A percentile compares a stretch with the other conserved stretches of the same genome.
Evolutionary conservation across 768 basidiomycete species (phyloP).

Genomic region (Hypsizygus marmoreus): DNA sequence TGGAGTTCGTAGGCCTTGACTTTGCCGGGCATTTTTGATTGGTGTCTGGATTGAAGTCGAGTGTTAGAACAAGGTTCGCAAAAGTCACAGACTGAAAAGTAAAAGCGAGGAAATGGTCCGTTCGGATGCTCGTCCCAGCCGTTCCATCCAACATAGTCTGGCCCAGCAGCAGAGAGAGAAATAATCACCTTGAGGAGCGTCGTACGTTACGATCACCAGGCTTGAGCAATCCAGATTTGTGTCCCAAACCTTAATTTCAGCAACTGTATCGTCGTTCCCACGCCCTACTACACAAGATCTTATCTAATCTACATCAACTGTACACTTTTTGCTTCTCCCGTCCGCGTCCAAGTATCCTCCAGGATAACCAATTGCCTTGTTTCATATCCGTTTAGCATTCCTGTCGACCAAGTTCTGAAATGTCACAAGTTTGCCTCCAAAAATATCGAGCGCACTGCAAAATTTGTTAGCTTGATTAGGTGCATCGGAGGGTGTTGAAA

Average conservation of each 20-base stretch:
- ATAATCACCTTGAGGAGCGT: constrained; percentile 48
- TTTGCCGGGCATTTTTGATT: constrained; percentile 82
- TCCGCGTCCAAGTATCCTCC: too few relatives aligned
- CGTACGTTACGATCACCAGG: constrained; percentile 38
- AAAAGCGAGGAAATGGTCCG: too few relatives aligned
- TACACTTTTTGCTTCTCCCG: too few relatives aligned
- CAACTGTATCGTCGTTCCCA: constrained; percentile 46
- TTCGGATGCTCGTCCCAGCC: too few relatives aligned
- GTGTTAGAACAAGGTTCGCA: neutral
- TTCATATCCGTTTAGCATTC: too few relatives aligned
- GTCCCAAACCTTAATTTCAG: constrained; percentile 46
- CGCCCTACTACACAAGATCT: constrained; percentile 32
- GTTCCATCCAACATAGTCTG: neutral
- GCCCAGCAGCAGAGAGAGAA: constrained; percentile 11
- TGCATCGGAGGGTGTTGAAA: neutral
- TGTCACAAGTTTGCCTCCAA: constrained; percentile 64
- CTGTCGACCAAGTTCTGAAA: constrained; percentile 39
- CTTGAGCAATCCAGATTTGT: constrained; percentile 28
- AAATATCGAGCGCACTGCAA: constrained; percentile 62
- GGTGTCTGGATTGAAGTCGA: constrained; percentile 20
- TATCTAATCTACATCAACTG: constrained; percentile 51
- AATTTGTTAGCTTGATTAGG: neutral
- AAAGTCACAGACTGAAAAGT: too few relatives aligned
- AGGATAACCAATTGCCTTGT: too few relatives aligned
- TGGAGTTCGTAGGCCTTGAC: constrained; percentile 97